Evolutionary conservation across 108 stramenopile genomes (phyloP), one percentile per base, ranked within the genome.

Genomic region (Chaetoceros tenuissimus): DNA sequence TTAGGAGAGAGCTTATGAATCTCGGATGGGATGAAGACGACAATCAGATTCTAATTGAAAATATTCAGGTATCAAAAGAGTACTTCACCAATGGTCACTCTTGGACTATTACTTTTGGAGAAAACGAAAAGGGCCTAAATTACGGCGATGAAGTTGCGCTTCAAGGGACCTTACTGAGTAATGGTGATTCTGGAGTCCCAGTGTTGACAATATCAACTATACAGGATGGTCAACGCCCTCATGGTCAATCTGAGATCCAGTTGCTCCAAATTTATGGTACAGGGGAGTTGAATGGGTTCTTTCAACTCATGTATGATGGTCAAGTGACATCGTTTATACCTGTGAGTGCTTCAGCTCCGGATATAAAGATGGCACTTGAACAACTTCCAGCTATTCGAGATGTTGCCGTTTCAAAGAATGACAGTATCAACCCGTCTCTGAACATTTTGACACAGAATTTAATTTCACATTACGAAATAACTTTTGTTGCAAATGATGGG

Each of bases 71-170:
- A n/a, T 53, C 62, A 3, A 31, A 75, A 23, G 48, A 62, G n/a
- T 34, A 53, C 13, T 51, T 77, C 13, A 51, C 72, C 47, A 66
- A 67, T 49, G 86, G 86, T 23, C 81, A 74, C 74, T 48, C 50
- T 25, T 87, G 86, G 86, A 50, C 52, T 22, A 51, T 87, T 13
- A 82, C 80, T 13, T 87, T 87, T 64, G 66, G 67, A 23, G 64
- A 63, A 34, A 60, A 73, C 53, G 67, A 72, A 24, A 28, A 60
- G 24, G 23, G 51, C 44, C 16, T 57, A 22, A 78, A 81, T 48
- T 60, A 77, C 55, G 86, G 82, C 24, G 75, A 81, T 47, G 60
- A 64, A 48, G 75, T 74, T 10, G 61, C 64, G 22, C 55, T 73
- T 27, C 43, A 49, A 3, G 73, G 59, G 29, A 65, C 48, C 26